phyloP scores from a whole-genome alignment of 306 rosid species.

The Pyrus communis region DNA sequence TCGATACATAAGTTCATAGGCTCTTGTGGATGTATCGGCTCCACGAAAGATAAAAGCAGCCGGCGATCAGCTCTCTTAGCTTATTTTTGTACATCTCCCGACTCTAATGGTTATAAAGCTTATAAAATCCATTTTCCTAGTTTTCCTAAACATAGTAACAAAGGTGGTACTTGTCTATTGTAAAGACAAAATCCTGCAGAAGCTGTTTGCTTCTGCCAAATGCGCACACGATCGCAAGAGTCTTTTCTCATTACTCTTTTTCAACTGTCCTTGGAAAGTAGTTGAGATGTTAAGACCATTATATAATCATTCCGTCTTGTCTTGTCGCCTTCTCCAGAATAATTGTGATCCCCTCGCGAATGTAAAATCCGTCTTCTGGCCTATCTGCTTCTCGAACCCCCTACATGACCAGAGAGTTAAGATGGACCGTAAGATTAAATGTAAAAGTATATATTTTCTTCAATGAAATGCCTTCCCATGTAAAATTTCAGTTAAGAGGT shows the following conservation, averaged over 20 bases:
- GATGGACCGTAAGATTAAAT: neutral
- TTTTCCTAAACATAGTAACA: no score
- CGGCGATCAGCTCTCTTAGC: neutral
- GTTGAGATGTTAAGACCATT: conserved; percentile 1
- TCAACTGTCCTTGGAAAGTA: conserved; percentile 1
- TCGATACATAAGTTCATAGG: neutral
- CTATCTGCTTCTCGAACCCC: conserved; percentile 78
- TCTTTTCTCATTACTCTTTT: conserved; percentile 5
- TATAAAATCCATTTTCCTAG: neutral
- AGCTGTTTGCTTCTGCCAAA: neutral
- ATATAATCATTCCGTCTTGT: conserved; percentile 63
- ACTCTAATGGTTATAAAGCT: neutral
- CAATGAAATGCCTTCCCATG: neutral
- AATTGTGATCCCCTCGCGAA: conserved; percentile 68
- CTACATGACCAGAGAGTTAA: conserved; percentile 27
- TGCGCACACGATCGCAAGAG: neutral
- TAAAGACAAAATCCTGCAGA: no score
- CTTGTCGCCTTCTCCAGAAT: conserved; percentile 67
- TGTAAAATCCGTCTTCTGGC: conserved; percentile 69
- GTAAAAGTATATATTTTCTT: neutral
- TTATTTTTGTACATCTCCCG: conserved; percentile 27
- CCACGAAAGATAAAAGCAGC: neutral
- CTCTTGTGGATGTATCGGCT: neutral
- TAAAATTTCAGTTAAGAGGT: neutral
- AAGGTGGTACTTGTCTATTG: no score